Base-by-base conservation (phyloP, 257 asterid species). In the Linderniella brevidens region DNA sequence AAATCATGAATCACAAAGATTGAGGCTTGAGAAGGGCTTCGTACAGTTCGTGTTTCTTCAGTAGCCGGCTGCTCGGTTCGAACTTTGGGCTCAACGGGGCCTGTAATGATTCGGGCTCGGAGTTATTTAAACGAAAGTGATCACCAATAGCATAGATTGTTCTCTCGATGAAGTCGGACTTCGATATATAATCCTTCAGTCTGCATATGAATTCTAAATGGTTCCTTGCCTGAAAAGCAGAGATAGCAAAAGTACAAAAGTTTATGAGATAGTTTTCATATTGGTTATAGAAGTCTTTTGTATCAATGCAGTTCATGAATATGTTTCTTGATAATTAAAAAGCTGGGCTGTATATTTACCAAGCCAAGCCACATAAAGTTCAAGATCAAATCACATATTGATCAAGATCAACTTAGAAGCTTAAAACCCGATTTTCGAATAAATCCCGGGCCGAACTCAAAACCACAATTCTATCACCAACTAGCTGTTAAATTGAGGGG, bases 121-220 rank as follows among this genome's bases (percentile, higher is more conserved):
- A 8, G 44, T 72, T 36, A 55, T 45, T 66, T 42, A 75, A 58
- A 5, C 3, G 17, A 38, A 87, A 87, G 47, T 73, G 72, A 48
- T 56, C 61, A 37, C 73, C 70, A 29, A 78, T 64, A 57, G 82
- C 79, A 48, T 61, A 43, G 4, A 80, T 66, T 40, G 86, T 76
- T 61, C 68, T 54, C 18, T 62, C 55, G 4, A 83, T 74, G 67
- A 87, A 87, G 54, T 50, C 53, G 13, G 67, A 57, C 61, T 80
- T 68, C 1, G 79, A 62, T 16, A 78, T 55, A 47, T 80, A 68
- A 43, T 82, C 93, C 72, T 86, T 86, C 93, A 82, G 46, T 51
- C 92, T 75, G 67, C 97, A 79, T 48, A 86, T 67, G 19, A 86
- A 86, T 25, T 86, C 93, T 48, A 66, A 60, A 67, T 86, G 97